These are phyloP conservation scores for Xerocomus amazonicus DNA, from an alignment of 1,284 basidiomycete genomes.

Conservation along the genomic window DNA sequence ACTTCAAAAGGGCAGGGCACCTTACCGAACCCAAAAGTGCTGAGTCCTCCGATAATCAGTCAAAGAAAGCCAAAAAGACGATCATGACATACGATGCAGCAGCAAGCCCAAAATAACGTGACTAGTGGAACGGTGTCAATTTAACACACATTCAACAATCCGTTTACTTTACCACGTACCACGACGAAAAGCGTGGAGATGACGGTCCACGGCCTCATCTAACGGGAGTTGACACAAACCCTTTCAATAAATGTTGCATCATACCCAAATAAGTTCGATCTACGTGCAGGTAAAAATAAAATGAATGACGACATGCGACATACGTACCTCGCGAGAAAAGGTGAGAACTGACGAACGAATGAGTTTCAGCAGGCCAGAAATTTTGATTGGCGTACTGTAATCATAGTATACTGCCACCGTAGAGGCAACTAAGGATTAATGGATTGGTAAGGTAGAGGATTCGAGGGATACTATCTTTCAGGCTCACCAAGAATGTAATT, in stretches of 20 bases:
- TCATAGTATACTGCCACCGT: too few species aligned
- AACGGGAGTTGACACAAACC: neutral
- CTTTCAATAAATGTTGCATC: neutral
- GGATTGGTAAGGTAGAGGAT: too few species aligned
- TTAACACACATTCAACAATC: too few species aligned
- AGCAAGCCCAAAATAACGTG: too few species aligned
- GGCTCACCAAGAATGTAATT: too few species aligned
- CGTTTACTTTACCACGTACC: too few species aligned
- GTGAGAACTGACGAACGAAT: neutral
- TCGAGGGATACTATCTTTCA: too few species aligned
- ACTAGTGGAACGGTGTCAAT: too few species aligned
- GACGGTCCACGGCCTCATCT: constrained; percentile 8
- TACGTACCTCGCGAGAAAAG: constrained; percentile 6
- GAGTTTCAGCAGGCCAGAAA: too few species aligned
- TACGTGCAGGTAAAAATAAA: neutral
- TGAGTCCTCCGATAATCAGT: neutral
- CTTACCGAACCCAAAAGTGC: constrained; percentile 1
- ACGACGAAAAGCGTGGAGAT: too few species aligned
- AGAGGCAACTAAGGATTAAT: too few species aligned
- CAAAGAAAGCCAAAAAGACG: neutral
- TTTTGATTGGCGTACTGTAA: too few species aligned
- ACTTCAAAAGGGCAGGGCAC: neutral
- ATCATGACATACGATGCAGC: constrained; percentile 4
- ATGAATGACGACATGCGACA: neutral
- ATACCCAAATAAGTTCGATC: constrained; percentile 12